These are phyloP conservation scores for Hibiscus syriacus DNA, from an alignment of 345 rosid genomes.

Conservation along the genomic window DNA sequence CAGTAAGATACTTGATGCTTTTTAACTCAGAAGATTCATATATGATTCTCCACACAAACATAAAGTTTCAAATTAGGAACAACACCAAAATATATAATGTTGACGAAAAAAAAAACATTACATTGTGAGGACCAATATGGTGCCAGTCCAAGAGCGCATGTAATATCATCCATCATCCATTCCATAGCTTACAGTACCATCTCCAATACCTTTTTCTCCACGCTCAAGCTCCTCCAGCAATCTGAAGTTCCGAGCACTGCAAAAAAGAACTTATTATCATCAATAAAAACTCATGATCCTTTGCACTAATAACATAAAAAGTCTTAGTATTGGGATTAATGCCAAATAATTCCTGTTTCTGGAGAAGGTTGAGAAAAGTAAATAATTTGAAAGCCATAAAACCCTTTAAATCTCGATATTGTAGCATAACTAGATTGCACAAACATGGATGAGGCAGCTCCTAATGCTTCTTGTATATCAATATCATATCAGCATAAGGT, in stretches of 20 bases:
- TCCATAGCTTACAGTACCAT: slow-evolving; percentile 89
- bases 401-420: neutral
- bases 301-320: neutral
- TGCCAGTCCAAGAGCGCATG: slow-evolving; percentile 95
- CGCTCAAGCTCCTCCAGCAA: slow-evolving; percentile 87
- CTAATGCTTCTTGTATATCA: neutral
- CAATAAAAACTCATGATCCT: neutral
- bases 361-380: neutral
- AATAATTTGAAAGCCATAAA: neutral
- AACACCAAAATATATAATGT: neutral
- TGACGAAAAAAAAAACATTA: slow-evolving; percentile 26
- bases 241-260: slow-evolving; percentile 76
- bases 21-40: neutral
- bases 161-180: slow-evolving; percentile 87
- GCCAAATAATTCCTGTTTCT: neutral
- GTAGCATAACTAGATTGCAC: neutral
- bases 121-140: slow-evolving; percentile 87
- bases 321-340: neutral
- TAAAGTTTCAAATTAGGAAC: neutral
- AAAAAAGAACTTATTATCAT: slow-evolving; percentile 1
- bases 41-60: neutral
- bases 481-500: neutral
- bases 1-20: neutral
- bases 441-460: neutral
- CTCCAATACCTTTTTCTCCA: slow-evolving; percentile 87